phyloP scores from a whole-genome alignment of 2,329 filamentous ascomycete species.

The Byssochlamys sp. region DNA sequence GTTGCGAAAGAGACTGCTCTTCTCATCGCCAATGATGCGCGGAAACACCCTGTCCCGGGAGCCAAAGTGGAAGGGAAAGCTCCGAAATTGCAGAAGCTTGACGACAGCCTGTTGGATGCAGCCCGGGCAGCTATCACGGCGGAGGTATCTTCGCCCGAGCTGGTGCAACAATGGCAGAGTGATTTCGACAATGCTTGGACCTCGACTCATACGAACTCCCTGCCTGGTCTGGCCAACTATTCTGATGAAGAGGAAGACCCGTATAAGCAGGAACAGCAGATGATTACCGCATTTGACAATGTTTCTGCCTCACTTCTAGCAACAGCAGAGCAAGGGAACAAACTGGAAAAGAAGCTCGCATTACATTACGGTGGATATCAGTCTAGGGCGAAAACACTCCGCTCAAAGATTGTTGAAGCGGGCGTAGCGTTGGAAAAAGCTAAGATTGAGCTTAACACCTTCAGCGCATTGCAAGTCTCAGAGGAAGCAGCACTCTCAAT shows the following conservation, averaged over 20 bases:
- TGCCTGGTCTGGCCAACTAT: conserved; percentile 75
- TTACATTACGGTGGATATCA: conserved; percentile 85
- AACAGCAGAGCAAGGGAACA: conserved; percentile 70
- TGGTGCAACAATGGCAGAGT: conserved; percentile 41
- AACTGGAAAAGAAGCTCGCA: conserved; percentile 85
- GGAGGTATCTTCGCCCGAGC: conserved; percentile 48
- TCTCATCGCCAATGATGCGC: conserved; percentile 73
- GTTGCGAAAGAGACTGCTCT: conserved; percentile 69
- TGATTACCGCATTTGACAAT: conserved; percentile 63
- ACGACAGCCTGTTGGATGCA: conserved; percentile 61
- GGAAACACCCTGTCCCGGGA: conserved; percentile 61
- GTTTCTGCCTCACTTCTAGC: conserved; percentile 64
- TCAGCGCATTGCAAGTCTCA: conserved; percentile 64
- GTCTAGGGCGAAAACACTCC: conserved; percentile 69
- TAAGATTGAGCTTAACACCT: conserved; percentile 60
- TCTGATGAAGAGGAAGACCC: conserved; percentile 62
- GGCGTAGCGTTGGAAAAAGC: conserved; percentile 65
- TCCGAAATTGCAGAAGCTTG: conserved; percentile 53
- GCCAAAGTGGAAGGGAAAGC: conserved; percentile 54
- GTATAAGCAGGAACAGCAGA: conserved; percentile 45
- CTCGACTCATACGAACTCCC: conserved; percentile 38
- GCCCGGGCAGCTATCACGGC: conserved; percentile 68
- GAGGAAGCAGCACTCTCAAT: conserved; percentile 68
- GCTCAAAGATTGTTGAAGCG: conserved; percentile 68
- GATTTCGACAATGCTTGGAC: conserved; percentile 46